Evolutionary conservation across 2,329 filamentous ascomycete genomes (phyloP), one percentile per base, ranked within the genome.

Genomic region (Zymoseptoria tritici): DNA sequence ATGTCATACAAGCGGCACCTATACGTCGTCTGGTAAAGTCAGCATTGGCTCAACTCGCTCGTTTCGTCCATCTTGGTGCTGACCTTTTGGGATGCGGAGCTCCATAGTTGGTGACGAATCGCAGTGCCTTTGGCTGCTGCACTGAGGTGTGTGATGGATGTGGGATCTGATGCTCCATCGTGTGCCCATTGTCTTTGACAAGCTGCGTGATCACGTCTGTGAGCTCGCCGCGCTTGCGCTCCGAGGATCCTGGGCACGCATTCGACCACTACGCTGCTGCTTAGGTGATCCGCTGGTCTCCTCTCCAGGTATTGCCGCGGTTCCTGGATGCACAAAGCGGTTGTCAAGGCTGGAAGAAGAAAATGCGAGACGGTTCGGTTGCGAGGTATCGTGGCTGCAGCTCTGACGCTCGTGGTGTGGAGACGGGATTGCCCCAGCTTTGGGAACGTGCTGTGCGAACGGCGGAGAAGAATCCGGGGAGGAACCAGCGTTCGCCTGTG

Each of bases 41-140:
- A 26, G n/a, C n/a, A 29, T 57, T 4, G n/a, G 22, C 8, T 29
- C n/a, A n/a, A 13, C 22, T 19, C 24, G 24, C 22, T 52, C 24
- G 6, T 16, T 9, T 54, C 13, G 36, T 54, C 13, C 24, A 57
- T 13, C 7, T 24, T 9, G 9, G 24, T 20, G 58, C 61, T 53
- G 57, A 67, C 63, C 67, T 81, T 75, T 92, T 93, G 24, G 87
- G 87, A 62, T 89, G 88, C 54, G 89, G 89, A 65, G 90, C 87
- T 63, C 89, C 89, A 75, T 91, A 88, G 69, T 87, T 91, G 65
- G 90, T 89, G 67, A 93, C 89, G 73, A 92, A 93, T 67, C 89
- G 87, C 52, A 75, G 56, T 9, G 65, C 63, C 61, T 69, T 70
- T 13, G 64, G 59, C 49, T 60, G 62, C 29, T 22, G 46, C 53